Percentiles rank a stretch among this genome's conserved stretches.
phyloP scores from a whole-genome alignment of 1,284 basidiomycete species.

The Naganishia albida region DNA sequence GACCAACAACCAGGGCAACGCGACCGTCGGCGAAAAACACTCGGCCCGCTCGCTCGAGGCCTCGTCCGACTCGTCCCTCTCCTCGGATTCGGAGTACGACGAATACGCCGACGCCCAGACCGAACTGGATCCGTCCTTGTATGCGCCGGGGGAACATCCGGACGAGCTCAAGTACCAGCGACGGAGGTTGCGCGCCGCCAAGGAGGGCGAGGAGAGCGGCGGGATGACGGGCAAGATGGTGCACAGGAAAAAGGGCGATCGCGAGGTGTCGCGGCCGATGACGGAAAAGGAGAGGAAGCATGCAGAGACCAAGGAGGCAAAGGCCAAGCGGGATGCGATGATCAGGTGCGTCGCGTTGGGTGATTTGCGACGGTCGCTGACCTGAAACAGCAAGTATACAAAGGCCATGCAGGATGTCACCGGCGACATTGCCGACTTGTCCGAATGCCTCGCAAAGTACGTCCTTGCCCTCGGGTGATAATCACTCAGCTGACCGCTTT shows the following conservation, averaged over 20 bases:
- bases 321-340: conserved; percentile 53
- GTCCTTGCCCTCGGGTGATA: conserved; percentile 28
- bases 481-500: not conserved
- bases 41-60: conserved; percentile 9
- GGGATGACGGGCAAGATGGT: conserved; percentile 36
- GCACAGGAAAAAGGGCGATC: conserved; percentile 34
- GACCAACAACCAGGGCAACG: conserved; percentile 48
- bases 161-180: conserved; percentile 39
- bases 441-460: conserved; percentile 54
- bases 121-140: conserved; percentile 28
- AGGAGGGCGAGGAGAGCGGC: not conserved
- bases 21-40: conserved; percentile 50
- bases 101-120: conserved; percentile 34
- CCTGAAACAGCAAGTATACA: conserved; percentile 43
- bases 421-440: conserved; percentile 51
- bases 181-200: conserved; percentile 1
- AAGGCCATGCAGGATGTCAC: conserved; percentile 52
- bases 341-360: conserved; percentile 34
- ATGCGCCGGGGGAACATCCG: conserved; percentile 41
- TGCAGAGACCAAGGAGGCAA: conserved; percentile 48
- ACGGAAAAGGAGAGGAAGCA: conserved; percentile 49
- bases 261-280: conserved; percentile 40
- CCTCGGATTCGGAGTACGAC: conserved; percentile 36
- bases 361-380: not conserved
- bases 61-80: conserved; percentile 30